Percentiles rank a stretch among this genome's conserved stretches.
Conservation (phyloP, 176 grass and related monocot genomes). For the Eleusine coracana region DNA sequence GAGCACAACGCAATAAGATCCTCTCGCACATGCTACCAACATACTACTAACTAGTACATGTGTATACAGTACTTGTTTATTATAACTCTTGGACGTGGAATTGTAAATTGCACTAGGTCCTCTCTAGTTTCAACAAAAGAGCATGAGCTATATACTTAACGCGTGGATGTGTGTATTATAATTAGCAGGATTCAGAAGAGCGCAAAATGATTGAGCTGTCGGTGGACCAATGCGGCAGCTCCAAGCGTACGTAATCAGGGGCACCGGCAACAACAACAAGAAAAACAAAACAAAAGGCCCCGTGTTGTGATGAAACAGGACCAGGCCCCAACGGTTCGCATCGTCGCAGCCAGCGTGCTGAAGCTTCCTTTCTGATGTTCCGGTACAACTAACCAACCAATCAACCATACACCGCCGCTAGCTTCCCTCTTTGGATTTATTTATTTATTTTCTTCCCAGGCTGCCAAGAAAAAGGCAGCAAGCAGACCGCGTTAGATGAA, state of each 20-base stretch:
- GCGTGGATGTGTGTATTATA: not conserved
- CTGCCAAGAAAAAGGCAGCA: conserved; percentile 16
- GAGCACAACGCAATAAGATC: not conserved
- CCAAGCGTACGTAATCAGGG: not conserved
- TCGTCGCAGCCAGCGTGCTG: too few relatives aligned
- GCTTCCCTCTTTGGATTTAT: not conserved
- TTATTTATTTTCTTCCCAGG: not conserved
- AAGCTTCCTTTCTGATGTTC: not conserved
- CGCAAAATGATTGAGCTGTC: not conserved
- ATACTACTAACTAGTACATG: not conserved
- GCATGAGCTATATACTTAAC: not conserved
- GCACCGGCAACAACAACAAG: not conserved
- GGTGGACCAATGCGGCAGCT: not conserved
- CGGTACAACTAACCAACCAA: conserved; percentile 12
- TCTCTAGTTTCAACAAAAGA: not conserved
- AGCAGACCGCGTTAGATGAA: not conserved
- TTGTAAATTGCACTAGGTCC: not conserved
- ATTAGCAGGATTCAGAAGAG: not conserved
- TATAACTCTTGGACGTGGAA: too few relatives aligned
- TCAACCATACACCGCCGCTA: not conserved
- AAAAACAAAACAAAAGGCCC: not conserved
- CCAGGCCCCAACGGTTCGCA: too few relatives aligned
- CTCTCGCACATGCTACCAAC: not conserved
- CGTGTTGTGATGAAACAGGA: too few relatives aligned
- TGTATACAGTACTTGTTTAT: too few relatives aligned